Evolutionary conservation across 2,329 filamentous ascomycete species (phyloP), one percentile per base, ranked within the genome.

Genomic region (Penicillium sp.): DNA sequence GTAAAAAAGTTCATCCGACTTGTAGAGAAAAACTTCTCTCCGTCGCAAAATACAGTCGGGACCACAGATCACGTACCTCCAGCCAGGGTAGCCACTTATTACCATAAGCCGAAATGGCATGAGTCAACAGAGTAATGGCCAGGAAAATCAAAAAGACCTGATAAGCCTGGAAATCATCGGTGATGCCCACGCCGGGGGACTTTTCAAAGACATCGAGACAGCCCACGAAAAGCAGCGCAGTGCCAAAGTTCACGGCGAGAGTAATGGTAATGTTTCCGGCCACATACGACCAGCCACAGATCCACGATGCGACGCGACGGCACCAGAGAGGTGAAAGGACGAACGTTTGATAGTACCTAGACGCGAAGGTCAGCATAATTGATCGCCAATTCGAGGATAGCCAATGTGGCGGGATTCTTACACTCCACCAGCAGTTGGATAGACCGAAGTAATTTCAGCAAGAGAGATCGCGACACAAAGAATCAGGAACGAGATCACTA

Each of bases 241-340:
- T 83, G 73, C 89, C 90, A 68, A 93, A 90, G 72, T 90, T 90
- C 1, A 89, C 88, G 16, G 90, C 87, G 0, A 90, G 79, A 0
- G 87, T 89, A 52, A 89, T 93, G 63, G 89, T 91, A 73, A 92
- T 89, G 78, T 92, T 92, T 64, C 90, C 90, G 58, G 92, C 87
- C 28, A 91, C 84, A 72, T 90, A 92, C 22, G 88, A 74, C 87
- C 88, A 90, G 5, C 88, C 88, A 4, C 87, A 88, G 30, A 89
- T 84, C 83, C 86, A 90, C 10, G 82, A 85, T 8, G 87, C 84
- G 45, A 90, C 81, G 2, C 87, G 86, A 10, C 87, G 86, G 75
- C 84, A 90, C 71, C 87, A 80, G 33, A 81, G 82, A 0, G 86
- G 87, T 1, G 83, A 82, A 25, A 90, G 79, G 82, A 90, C 87